Evolutionary conservation across 2,329 filamentous ascomycete genomes (phyloP), one percentile per base, ranked within the genome.

Genomic region (Septoria petroselini): DNA sequence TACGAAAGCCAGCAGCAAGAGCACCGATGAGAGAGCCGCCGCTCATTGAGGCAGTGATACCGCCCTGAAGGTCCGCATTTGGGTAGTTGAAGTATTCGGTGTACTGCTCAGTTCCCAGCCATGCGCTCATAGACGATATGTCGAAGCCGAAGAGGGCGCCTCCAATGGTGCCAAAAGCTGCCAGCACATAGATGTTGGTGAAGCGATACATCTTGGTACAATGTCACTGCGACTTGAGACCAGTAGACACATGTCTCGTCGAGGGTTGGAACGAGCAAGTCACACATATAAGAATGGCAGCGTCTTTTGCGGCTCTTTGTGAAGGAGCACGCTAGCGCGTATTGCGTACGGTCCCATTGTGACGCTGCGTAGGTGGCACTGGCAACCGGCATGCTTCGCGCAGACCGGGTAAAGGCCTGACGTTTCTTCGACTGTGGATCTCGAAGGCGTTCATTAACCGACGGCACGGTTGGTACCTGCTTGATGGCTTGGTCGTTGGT

Each of bases 91-190:
- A 88, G 68, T 86, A 88, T 57, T 79, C 79, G 60, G 80, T 82
- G 66, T 89, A 90, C 35, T 84, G 79, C 48, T 80, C 69, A 14
- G 55, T 86, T 19, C 81, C 82, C 15, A 88, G 71, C 52, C 68
- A 70, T 15, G 69, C 68, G 45, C 79, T 82, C 83, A 88, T 86
- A 27, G 81, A 85, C 48, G 78, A 81, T 61, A 89, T 86, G 70
- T 88, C 85, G 65, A 88, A 88, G 60, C 54, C 54, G 21, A 89
- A 88, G 18, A 88, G 73, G 15, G 78, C 80, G 63, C 84, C 84
- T 59, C 84, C 84, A 72, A 75, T 73, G 55, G 79, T 75, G 63
- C 77, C 73, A 62, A 79, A 76, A 61, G 74, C 75, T 46, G 77
- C 75, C 54, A 80, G 76, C 42, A 73, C 68, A 62, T 81, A 81